A percentile compares a stretch with the other conserved stretches of the same genome.
These are phyloP conservation scores for Hygrocybe punicea DNA, from an alignment of 768 basidiomycete genomes.

Conservation along the genomic window DNA sequence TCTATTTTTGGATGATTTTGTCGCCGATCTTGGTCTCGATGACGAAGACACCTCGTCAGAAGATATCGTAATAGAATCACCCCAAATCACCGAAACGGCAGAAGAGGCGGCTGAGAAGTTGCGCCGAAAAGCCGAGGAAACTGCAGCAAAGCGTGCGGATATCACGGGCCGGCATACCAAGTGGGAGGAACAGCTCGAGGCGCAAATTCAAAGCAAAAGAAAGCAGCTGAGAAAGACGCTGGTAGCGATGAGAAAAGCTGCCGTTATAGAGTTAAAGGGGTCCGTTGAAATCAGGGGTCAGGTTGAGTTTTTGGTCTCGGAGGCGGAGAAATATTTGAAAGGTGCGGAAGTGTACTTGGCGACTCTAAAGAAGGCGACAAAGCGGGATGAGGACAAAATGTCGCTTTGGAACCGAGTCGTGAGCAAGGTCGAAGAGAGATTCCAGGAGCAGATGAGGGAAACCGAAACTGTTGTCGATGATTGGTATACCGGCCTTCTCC, in stretches of 20 bases:
- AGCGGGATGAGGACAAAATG: constrained; percentile 32
- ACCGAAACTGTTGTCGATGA: constrained; percentile 36
- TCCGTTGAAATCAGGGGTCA: constrained; percentile 40
- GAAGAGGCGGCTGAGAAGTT: constrained; percentile 7
- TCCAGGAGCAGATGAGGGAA: constrained; percentile 34
- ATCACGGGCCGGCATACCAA: constrained; percentile 58
- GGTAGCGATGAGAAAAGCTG: constrained; percentile 45
- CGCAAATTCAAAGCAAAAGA: constrained; percentile 36
- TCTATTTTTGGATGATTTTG: constrained; percentile 21
- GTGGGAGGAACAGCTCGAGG: constrained; percentile 53
- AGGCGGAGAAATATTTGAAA: constrained; percentile 60
- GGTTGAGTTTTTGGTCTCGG: constrained; percentile 57
- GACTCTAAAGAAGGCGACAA: constrained; percentile 32
- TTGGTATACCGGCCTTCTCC: constrained; percentile 40
- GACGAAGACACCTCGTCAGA: constrained; percentile 13
- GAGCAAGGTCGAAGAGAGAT: constrained; percentile 42
- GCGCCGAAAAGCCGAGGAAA: constrained; percentile 23
- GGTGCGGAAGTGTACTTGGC: constrained; percentile 32
- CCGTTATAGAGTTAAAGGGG: constrained; percentile 42
- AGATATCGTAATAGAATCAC: constrained; percentile 1
- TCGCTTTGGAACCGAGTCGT: constrained; percentile 39
- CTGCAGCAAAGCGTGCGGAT: constrained; percentile 48
- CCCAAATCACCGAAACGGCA: constrained; percentile 1
- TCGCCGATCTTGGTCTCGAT: constrained; percentile 23
- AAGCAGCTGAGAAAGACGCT: constrained; percentile 48